Conservation (phyloP, 345 rosid genomes). For the Hypericum perforatum region DNA sequence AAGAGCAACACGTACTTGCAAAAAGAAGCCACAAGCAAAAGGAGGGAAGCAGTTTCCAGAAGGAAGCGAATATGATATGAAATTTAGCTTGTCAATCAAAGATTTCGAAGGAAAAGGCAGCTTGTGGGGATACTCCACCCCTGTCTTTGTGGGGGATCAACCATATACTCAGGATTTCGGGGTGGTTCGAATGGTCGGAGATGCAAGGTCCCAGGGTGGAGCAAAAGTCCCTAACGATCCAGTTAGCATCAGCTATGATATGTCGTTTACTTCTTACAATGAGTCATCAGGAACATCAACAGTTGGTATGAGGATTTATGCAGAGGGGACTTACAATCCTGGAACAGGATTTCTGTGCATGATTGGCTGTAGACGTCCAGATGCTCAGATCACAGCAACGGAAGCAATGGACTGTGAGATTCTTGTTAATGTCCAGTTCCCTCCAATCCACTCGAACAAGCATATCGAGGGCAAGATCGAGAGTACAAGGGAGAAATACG, state of each 20-base stretch:
- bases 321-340: slow-evolving; percentile 25
- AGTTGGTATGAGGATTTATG: slow-evolving; percentile 5
- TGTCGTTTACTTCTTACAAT: slow-evolving; percentile 7
- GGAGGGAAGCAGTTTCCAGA: slow-evolving; percentile 16
- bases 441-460: slow-evolving; percentile 13
- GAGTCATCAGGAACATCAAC: neutral
- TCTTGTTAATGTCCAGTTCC: slow-evolving; percentile 11
- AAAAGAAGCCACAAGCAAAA: neutral
- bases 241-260: slow-evolving; percentile 22
- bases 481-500: neutral
- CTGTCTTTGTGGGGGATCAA: slow-evolving; percentile 22
- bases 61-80: slow-evolving; percentile 17
- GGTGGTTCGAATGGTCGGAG: neutral
- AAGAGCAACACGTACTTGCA: slow-evolving; percentile 9
- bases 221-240: neutral
- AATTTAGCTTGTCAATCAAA: slow-evolving; percentile 12
- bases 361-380: slow-evolving; percentile 15
- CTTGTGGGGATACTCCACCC: slow-evolving; percentile 14
- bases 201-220: neutral
- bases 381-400: neutral
- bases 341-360: slow-evolving; percentile 22
- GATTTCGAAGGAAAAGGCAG: neutral
- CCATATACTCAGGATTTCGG: neutral
- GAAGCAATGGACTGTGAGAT: slow-evolving; percentile 13
- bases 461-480: slow-evolving; percentile 8